Evolutionary conservation across 495 filamentous ascomycete genomes (phyloP), one percentile per base, ranked within the genome.

Genomic region (Hypoxylon perforatum): DNA sequence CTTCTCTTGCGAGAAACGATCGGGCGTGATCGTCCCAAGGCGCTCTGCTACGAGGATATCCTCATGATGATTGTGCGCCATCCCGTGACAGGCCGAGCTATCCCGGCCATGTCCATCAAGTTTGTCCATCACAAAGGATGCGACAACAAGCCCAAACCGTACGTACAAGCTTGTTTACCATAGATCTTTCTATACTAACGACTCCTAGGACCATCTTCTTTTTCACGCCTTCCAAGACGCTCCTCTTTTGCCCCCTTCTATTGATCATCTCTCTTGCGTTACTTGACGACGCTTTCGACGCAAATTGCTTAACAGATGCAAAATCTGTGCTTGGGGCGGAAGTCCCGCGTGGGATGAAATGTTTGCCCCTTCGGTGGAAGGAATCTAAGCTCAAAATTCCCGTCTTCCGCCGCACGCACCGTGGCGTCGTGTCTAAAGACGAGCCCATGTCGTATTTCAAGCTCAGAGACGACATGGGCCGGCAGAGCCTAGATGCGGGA

Each of bases 21-120:
- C 6, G 30, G 30, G 15, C 49, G 54, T 9, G 65, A 28, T n/a
- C 51, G 65, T 14, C 52, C 36, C 9, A 67, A 75, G 15, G 61
- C 69, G 42, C 68, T 73, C 49, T 73, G 62, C 51, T 74, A 76
- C 48, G 61, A 75, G 48, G 73, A 73, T 35, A 35, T 35, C 30
- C 11, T 11, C 5, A 5, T 35, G 30, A 35, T 35, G 30, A 11
- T 35, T 35, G 30, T 35, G 30, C 30, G 30, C 5, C 30, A 35
- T 11, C 30, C 30, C 11, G 30, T 5, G 5, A 35, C 30, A 5
- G 30, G 30, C 30, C 42, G 59, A 28, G 63, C 57, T 54, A 46
- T 63, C 0, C 62, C 62, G 30, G 67, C 59, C 14, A 75, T 75
- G 59, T 50, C 65, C 33, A 55, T 73, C 17, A 68, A 66, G 54